Base-by-base conservation (phyloP, 495 filamentous ascomycete genomes). In the Podospora sp. region DNA sequence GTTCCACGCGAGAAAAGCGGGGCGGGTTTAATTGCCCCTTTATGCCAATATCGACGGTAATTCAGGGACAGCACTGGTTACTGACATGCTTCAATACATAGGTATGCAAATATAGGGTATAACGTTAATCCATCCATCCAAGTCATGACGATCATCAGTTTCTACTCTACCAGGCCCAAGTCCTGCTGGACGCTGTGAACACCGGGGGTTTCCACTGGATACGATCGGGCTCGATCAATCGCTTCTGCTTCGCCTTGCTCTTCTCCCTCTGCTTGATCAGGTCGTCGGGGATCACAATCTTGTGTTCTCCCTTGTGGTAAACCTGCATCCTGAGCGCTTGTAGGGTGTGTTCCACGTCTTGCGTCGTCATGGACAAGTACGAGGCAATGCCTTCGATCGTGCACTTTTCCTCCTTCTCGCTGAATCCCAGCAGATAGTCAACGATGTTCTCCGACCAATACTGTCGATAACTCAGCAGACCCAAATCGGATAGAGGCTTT, bases 391-490 rank as follows among this genome's bases (percentile, higher is more conserved):
- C 87, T 69, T 97, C 94, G 27, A 96, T 90, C 49, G 88, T 95
- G 40, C 88, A 86, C 61, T 90, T 86, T 55, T 91, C 89, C 11
- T 84, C 83, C n/a, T 74, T 69, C 57, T 83, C 83, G 69, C 84
- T 83, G 55, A 78, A 82, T 55, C 90, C 87, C 21, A 93, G 80
- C 35, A 99, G 81, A 21, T 95, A 73, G 62, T 97, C 93, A 4
- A 97, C 85, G 55, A 99, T 90, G 14, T 91, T 94, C 75, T 97
- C 94, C 21, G 92, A 91, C 95, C 95, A 99, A 79, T 97, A 99
- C 58, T 95, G 93, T 55, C 96, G 87, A 78, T 99, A 99, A 61
- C 92, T 90, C 21, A 99, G 82, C 26, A 99, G 79, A 60, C 95
- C 95, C 49, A 99, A 76, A 83, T 99, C 95, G 64, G 91, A 95